Evolutionary conservation across 2,329 filamentous ascomycete species (phyloP).

Genomic region (Plenodomus lindquistii): DNA sequence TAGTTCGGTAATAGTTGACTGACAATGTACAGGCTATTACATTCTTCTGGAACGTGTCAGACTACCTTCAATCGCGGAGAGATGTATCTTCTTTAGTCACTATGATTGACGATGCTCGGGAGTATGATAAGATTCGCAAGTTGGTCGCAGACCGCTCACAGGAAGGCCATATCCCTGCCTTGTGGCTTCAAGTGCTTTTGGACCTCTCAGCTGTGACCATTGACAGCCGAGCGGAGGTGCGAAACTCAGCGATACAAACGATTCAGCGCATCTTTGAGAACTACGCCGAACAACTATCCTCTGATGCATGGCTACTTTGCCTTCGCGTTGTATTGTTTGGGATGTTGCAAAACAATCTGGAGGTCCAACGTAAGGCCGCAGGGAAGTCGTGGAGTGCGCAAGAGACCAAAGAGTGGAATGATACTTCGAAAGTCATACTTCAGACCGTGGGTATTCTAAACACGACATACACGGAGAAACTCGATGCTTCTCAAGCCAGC

Average conservation of each 20-base stretch:
- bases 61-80: constrained; percentile 68
- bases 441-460: constrained; percentile 58
- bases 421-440: constrained; percentile 46
- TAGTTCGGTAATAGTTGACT: background rate
- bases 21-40: constrained; percentile 70
- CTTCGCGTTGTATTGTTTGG: constrained; percentile 80
- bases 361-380: constrained; percentile 25
- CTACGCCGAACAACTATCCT: constrained; percentile 77
- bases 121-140: constrained; percentile 57
- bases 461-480: constrained; percentile 73
- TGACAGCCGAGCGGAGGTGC: constrained; percentile 73
- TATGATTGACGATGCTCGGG: constrained; percentile 15
- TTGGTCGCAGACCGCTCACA: constrained; percentile 64
- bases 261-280: constrained; percentile 89
- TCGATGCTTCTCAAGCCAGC: constrained; percentile 70
- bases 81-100: constrained; percentile 43
- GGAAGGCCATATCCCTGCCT: constrained; percentile 67
- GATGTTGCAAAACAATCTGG: constrained; percentile 67
- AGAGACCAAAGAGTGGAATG: constrained; percentile 40
- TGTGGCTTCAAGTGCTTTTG: constrained; percentile 78
- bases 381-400: constrained; percentile 19
- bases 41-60: constrained; percentile 93
- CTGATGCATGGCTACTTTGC: constrained; percentile 82
- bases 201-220: constrained; percentile 72
- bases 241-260: constrained; percentile 89